Percentiles rank a stretch among this genome's conserved stretches.
Evolutionary conservation across 768 basidiomycete species (phyloP).

Genomic region (Lanmaoa rubissima): DNA sequence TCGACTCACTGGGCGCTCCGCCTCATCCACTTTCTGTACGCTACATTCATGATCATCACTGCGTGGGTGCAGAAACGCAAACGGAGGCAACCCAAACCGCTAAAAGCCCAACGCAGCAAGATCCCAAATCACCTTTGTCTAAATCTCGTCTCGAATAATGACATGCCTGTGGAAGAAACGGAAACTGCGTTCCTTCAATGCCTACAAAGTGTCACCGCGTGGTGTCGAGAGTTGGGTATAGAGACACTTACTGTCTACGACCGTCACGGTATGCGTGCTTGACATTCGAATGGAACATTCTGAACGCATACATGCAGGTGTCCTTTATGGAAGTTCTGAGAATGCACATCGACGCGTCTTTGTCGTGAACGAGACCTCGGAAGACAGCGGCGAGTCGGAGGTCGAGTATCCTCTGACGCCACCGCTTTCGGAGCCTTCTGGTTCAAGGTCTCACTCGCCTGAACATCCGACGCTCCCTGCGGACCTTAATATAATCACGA

Average conservation of each 20-base stretch:
- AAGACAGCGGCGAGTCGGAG: conserved; percentile 50
- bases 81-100: conserved; percentile 42
- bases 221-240: conserved; percentile 66
- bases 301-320: conserved; percentile 33
- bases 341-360: conserved; percentile 41
- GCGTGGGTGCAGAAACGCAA: conserved; percentile 41
- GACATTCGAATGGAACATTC: background rate
- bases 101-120: conserved; percentile 52
- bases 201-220: conserved; percentile 50
- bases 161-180: conserved; percentile 33
- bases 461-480: conserved; percentile 19
- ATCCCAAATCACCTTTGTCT: conserved; percentile 67
- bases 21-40: conserved; percentile 59
- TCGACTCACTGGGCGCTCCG: conserved; percentile 48
- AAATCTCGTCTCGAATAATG: conserved; percentile 50
- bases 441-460: conserved; percentile 62
- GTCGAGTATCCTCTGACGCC: conserved; percentile 73
- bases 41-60: conserved; percentile 39
- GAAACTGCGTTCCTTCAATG: conserved; percentile 50
- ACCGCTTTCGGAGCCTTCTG: conserved; percentile 71
- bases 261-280: conserved; percentile 51
- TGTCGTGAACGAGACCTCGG: conserved; percentile 18
- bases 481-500: conserved; percentile 20
- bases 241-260: conserved; percentile 70
- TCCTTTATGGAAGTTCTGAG: conserved; percentile 40